These are phyloP conservation scores for Brettanomyces custersianus DNA, from an alignment of 805 yeast species.

Conservation along the genomic window DNA sequence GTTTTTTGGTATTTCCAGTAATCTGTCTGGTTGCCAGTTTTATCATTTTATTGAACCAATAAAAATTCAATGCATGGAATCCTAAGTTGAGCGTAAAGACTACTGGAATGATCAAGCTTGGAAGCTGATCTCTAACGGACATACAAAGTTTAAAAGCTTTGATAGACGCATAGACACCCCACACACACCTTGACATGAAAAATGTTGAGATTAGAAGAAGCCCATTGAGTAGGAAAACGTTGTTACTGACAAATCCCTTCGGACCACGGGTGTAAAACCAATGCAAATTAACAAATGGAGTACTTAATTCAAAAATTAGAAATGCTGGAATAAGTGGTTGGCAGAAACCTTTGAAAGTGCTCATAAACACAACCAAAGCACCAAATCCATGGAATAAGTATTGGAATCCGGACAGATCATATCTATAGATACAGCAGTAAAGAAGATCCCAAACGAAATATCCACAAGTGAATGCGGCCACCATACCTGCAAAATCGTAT, in stretches of 20 bases:
- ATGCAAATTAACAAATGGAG: conserved; percentile 90
- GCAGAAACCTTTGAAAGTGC: conserved; percentile 63
- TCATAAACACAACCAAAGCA: conserved; percentile 63
- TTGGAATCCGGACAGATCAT: conserved; percentile 66
- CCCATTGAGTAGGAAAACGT: conserved; percentile 59
- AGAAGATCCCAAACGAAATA: conserved; percentile 87
- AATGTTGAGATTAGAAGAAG: conserved; percentile 57
- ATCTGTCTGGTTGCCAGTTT: conserved; percentile 36
- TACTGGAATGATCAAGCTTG: conserved; percentile 36
- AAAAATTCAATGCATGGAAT: conserved; percentile 60
- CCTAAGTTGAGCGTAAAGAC: conserved; percentile 51
- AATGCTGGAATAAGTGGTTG: conserved; percentile 79
- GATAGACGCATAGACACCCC: conserved; percentile 82
- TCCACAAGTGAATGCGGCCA: conserved; percentile 65
- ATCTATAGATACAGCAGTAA: conserved; percentile 54
- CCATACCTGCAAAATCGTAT: conserved; percentile 69
- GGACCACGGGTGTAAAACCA: conserved; percentile 86
- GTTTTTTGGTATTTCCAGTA: background rate
- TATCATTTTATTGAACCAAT: conserved; percentile 89
- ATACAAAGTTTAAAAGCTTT: conserved; percentile 36
- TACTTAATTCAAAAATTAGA: conserved; percentile 76
- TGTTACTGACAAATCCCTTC: conserved; percentile 48
- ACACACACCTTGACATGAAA: conserved; percentile 67
- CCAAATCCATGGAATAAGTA: conserved; percentile 79
- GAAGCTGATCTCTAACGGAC: conserved; percentile 32